phyloP scores from a whole-genome alignment of 257 asterid species.

The Petunia secreta region DNA sequence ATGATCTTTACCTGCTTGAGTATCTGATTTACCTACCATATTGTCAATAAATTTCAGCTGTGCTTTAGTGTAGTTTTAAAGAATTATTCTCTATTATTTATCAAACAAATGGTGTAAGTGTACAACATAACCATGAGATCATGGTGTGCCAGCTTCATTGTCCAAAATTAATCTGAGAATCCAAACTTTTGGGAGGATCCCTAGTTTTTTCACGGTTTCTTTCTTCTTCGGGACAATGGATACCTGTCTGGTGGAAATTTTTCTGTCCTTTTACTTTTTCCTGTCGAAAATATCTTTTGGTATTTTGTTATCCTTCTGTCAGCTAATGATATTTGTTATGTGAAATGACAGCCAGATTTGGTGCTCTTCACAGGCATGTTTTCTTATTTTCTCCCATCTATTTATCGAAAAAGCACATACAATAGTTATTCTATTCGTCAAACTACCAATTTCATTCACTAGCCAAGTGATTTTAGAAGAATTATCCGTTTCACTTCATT shows the following conservation, averaged over 20 bases:
- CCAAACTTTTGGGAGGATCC: constrained; percentile 8
- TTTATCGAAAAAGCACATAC: constrained; percentile 11
- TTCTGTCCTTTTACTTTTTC: constrained; percentile 6
- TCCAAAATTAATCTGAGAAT: constrained; percentile 5
- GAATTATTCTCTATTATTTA: not conserved
- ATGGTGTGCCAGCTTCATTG: not conserved
- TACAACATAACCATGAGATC: not conserved
- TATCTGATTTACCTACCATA: not conserved
- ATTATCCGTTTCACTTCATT: constrained; percentile 34
- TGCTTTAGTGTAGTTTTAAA: not conserved
- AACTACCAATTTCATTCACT: constrained; percentile 25
- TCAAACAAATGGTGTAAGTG: not conserved
- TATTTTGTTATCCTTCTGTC: constrained; percentile 33
- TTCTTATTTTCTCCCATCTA: constrained; percentile 30
- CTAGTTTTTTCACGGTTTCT: not conserved
- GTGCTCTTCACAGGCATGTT: constrained; percentile 95
- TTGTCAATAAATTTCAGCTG: not conserved
- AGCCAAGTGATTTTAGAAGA: constrained; percentile 11
- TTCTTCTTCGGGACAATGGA: not conserved
- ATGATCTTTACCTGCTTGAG: constrained; percentile 12
- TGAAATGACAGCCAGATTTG: constrained; percentile 86
- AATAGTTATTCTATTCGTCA: constrained; percentile 23
- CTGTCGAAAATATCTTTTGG: constrained; percentile 3
- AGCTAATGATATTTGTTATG: constrained; percentile 35
- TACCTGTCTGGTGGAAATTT: not conserved